Evolutionary conservation across 768 basidiomycete species (phyloP).

Genomic region (Suillus brevipes): DNA sequence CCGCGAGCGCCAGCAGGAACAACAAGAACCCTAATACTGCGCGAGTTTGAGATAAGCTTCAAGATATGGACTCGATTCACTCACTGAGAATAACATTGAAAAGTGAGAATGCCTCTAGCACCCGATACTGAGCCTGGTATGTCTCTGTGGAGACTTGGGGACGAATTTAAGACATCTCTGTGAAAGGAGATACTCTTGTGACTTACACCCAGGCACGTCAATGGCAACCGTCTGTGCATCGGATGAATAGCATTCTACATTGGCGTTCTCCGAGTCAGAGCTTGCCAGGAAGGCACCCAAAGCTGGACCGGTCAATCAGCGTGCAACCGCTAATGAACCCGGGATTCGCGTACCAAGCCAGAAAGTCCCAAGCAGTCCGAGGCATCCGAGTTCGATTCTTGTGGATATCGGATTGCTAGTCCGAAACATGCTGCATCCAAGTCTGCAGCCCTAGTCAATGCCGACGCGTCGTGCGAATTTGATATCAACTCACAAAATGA

Average conservation of each 20-base stretch:
- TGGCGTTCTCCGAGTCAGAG: slow-evolving; percentile 76
- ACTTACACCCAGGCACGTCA: slow-evolving; percentile 67
- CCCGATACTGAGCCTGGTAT: slow-evolving; percentile 87
- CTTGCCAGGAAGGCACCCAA: slow-evolving; percentile 72
- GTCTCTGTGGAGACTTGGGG: slow-evolving; percentile 75
- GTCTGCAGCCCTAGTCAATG: slow-evolving; percentile 37
- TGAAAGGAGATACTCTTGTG: not conserved
- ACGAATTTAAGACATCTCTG: slow-evolving; percentile 2
- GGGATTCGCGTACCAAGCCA: slow-evolving; percentile 67
- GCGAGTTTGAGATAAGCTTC: slow-evolving; percentile 21
- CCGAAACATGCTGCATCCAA: slow-evolving; percentile 62
- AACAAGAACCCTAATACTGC: slow-evolving; percentile 50
- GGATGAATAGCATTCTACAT: slow-evolving; percentile 79
- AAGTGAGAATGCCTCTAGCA: slow-evolving; percentile 76
- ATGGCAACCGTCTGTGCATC: slow-evolving; percentile 51
- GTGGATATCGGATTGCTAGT: slow-evolving; percentile 79
- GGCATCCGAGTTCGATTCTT: slow-evolving; percentile 68
- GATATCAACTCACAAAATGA: slow-evolving; percentile 55
- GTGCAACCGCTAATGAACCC: not conserved
- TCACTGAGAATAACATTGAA: slow-evolving; percentile 73
- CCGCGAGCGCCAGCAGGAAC: slow-evolving; percentile 44
- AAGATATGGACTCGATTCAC: slow-evolving; percentile 24
- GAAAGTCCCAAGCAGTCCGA: slow-evolving; percentile 71
- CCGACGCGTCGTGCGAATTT: not conserved
- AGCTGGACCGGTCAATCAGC: slow-evolving; percentile 42